A percentile compares a stretch with the other conserved stretches of the same genome.
These are phyloP conservation scores for Oxytropis ochrocephala DNA, from an alignment of 306 rosid species.

Conservation along the genomic window DNA sequence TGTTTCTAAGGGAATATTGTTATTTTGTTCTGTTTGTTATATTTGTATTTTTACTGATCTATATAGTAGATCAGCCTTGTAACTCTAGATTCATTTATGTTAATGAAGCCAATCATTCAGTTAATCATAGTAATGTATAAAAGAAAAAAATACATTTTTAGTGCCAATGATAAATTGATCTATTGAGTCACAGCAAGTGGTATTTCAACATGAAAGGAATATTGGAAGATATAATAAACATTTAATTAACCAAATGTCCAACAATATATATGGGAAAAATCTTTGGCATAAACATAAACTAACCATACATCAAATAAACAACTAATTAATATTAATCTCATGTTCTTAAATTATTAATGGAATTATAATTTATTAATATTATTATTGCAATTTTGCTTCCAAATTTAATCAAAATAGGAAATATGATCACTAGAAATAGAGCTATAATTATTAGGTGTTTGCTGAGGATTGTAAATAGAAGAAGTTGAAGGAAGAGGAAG, in stretches of 20 bases:
- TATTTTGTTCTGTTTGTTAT: no score
- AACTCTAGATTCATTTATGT: no score
- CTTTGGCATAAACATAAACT: background rate
- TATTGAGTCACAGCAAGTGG: no score
- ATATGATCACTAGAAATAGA: conserved; percentile 33
- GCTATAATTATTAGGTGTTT: conserved; percentile 31
- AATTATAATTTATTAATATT: background rate
- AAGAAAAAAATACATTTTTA: no score
- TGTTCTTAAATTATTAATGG: background rate
- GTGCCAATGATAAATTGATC: no score
- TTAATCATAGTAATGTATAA: no score
- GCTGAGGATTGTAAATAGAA: conserved; percentile 34
- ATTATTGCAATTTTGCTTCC: background rate
- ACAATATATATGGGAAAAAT: background rate
- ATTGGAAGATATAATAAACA: background rate
- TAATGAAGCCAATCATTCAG: no score
- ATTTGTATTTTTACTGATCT: no score
- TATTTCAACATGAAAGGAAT: background rate
- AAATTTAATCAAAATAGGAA: conserved; percentile 38
- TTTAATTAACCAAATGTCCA: background rate
- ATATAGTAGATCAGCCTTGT: no score
- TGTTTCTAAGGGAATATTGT: no score
- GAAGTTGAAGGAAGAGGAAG: conserved; percentile 41
- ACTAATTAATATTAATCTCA: background rate
- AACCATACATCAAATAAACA: background rate